These are phyloP conservation scores for Leptographium radiaticola DNA, from an alignment of 2,329 filamentous ascomycete species.

Conservation along the genomic window DNA sequence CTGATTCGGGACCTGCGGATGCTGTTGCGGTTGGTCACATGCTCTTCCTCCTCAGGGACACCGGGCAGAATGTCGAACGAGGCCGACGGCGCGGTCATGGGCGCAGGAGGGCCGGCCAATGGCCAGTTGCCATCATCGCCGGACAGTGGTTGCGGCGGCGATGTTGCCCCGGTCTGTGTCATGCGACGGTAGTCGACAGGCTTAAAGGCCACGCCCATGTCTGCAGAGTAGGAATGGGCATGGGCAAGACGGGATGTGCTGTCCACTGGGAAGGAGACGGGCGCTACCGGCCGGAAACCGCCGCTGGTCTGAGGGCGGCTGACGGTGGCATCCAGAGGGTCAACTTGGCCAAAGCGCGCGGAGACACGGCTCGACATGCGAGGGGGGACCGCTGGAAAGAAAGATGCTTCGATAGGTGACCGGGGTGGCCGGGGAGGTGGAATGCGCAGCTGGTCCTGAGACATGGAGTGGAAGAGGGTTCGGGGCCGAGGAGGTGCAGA, in stretches of 20 bases:
- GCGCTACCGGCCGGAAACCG: conserved; percentile 24
- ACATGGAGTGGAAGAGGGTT: conserved; percentile 29
- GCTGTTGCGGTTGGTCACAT: conserved; percentile 20
- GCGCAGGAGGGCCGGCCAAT: conserved; percentile 21
- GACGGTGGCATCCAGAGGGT: conserved; percentile 21
- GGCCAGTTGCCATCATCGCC: conserved; percentile 30
- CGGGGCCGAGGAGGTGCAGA: conserved; percentile 16
- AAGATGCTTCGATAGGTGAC: conserved; percentile 26
- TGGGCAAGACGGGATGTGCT: conserved; percentile 25
- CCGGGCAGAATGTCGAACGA: conserved; percentile 37
- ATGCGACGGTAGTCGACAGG: conserved; percentile 15
- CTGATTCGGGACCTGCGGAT: conserved; percentile 26
- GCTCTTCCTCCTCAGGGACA: conserved; percentile 52
- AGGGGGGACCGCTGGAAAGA: conserved; percentile 30
- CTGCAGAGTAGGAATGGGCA: conserved; percentile 16
- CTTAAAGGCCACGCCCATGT: conserved; percentile 10
- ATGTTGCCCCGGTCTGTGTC: conserved; percentile 24
- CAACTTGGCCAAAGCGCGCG: conserved; percentile 28
- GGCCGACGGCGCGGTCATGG: not conserved
- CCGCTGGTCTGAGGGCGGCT: conserved; percentile 33
- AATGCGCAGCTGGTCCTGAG: conserved; percentile 35
- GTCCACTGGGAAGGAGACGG: not conserved
- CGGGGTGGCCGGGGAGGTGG: conserved; percentile 37
- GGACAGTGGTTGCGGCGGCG: conserved; percentile 15
- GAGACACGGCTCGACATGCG: conserved; percentile 43